Base-by-base conservation (phyloP, 768 basidiomycete species). In the Phanerochaete carnosa region DNA sequence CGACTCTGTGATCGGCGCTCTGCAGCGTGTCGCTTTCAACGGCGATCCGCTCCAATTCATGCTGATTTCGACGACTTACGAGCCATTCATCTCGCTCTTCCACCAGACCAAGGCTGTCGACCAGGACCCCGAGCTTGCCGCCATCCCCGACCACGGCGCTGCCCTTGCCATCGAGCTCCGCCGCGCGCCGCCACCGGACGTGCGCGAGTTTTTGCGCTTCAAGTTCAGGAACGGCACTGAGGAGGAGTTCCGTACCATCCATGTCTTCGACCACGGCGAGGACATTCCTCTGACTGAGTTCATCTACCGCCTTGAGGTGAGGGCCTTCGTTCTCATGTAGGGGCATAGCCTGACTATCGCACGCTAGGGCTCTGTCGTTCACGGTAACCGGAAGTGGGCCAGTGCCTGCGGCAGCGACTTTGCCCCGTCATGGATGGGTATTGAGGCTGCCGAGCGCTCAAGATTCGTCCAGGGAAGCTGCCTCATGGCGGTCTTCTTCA, bases 71-170 rank as follows among this genome's bases (percentile, higher is more conserved):
- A 87, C 88, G 16, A 90, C 90, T 63, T 95, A 95, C 79, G 93
- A 94, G 73, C 88, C 93, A 15, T 92, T 95, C 83, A 87, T 94
- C 68, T 93, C 91, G 3, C 80, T 95, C 73, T 89, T 95, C 83
- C 84, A 87, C 70, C 83, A 89, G 73, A 84, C 90, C 22, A 89
- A 88, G 59, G 75, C 88, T 58, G 65, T 74, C 65, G 76, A 82
- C 62, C 74, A 80, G 28, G 74, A 85, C 69, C 87, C 89, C 1
- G 81, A 87, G 57, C 72, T 88, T 64, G 73, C 76, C 52, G 84
- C 78, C 45, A 82, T 92, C 63, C 88, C 90, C 66, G 79, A 92
- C 73, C 92, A 78, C 65, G 83, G 84, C 7, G 86, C 89, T 62
- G 88, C 90, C 51, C 71, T 92, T 53, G 88, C 83, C 59, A 87